Evolutionary conservation across 1,284 basidiomycete genomes (phyloP), one percentile per base, ranked within the genome.

Genomic region (Tilletia walkeri): DNA sequence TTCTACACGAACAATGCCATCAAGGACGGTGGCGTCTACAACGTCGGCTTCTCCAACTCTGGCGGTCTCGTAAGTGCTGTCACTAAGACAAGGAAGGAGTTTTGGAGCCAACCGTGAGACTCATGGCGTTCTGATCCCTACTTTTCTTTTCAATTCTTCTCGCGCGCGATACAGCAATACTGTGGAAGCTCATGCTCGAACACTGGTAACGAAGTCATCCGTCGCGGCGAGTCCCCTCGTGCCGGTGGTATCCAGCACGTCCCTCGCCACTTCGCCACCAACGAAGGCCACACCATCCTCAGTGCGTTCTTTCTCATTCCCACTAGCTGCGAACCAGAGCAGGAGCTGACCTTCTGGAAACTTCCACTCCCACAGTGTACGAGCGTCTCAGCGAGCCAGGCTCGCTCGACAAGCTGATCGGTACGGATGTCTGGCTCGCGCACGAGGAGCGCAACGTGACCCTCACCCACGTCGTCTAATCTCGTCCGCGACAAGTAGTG

Each of bases 371-470:
- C 47, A 10, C 63, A 73, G 75, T 78, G 74, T 77, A 78, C 38
- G 76, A 77, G 59, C 65, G 67, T 3, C 67, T 74, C 18, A 66
- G 70, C 39, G 67, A 68, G 45, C 73, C 71, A 2, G 75, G 77
- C 16, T 70, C 66, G 36, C 70, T 78, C 9, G 76, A 78, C 71
- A 65, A 61, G 30, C 20, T 76, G 10, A 49, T 78, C 9, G 77
- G 75, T 12, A 69, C 73, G 0, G 66, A 77, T 47, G 72, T 72
- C 3, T 78, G 72, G 70, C 69, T 78, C 12, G 72, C 73, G 4
- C 66, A 69, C 66, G 77, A 77, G 50, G 71, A 77, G 63, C 73
- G 77, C 2, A 67, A 70, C 63, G 76, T 76, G 12, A 76, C 72
- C 54, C 77, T 78, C 36, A 70, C 72, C 69, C 56, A 65, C 30